phyloP scores from a whole-genome alignment of 441 rosid species.

The Gossypium laxum region DNA sequence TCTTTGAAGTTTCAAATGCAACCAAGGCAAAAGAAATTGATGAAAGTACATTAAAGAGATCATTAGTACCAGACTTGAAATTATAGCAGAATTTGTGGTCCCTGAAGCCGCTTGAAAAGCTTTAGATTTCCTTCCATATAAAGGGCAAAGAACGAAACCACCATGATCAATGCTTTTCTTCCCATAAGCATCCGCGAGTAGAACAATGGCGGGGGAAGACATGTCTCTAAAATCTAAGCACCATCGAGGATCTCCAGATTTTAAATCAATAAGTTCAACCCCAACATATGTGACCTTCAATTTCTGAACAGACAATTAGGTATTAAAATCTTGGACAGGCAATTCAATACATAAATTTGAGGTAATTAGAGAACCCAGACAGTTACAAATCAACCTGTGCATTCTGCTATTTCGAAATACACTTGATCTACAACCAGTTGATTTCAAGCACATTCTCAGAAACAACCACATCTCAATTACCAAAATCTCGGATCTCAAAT shows the following conservation, averaged over 20 bases:
- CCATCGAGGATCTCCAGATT: slow-evolving; percentile 81
- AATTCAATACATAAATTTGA: not conserved
- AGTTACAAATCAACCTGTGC: not conserved
- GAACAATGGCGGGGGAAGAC: slow-evolving; percentile 73
- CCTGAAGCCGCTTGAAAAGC: slow-evolving; percentile 96
- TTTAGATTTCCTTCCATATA: slow-evolving; percentile 94
- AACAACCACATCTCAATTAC: slow-evolving; percentile 4
- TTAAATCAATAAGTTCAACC: slow-evolving; percentile 65
- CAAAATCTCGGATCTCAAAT: not conserved
- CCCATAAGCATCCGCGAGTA: slow-evolving; percentile 66
- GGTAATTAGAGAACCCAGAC: not conserved
- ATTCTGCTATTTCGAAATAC: not conserved
- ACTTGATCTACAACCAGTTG: not conserved
- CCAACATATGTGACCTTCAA: slow-evolving; percentile 76
- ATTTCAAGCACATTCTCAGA: not conserved
- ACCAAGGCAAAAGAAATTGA: not conserved
- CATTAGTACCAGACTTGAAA: slow-evolving; percentile 63
- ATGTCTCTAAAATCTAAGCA: slow-evolving; percentile 96
- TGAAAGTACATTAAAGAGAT: slow-evolving; percentile 12
- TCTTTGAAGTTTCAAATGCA: not conserved
- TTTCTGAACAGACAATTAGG: slow-evolving; percentile 44
- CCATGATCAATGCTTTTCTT: slow-evolving; percentile 54
- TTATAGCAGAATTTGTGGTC: slow-evolving; percentile 71
- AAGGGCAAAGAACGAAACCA: slow-evolving; percentile 78
- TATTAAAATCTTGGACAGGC: slow-evolving; percentile 1